Base-by-base conservation (phyloP, 768 basidiomycete genomes). In the Panaeolus papilionaceus region DNA sequence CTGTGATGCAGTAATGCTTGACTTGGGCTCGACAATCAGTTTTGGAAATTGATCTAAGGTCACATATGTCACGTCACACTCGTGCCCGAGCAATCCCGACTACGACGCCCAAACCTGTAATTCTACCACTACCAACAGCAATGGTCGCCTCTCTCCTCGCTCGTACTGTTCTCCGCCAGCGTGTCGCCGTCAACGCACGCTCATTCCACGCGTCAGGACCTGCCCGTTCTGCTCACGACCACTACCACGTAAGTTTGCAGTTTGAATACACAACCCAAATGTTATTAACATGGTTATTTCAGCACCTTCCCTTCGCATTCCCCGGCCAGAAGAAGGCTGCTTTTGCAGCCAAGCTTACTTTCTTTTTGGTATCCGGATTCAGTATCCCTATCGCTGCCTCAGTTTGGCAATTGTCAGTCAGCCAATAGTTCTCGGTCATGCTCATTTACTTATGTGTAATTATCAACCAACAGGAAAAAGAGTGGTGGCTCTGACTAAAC, bases 341-440 rank as follows among this genome's bases (percentile, higher is more conserved):
- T 11, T 89, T 88, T 67, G 89, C 76, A 4, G 61, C 79, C 62
- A 90, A 89, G 77, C 68, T 89, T 63, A 68, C 75, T 28, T 64
- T 75, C 6, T 88, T 81, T 77, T 81, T 93, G 65, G 61, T 75
- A 14, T 67, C 80, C 12, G 92, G 91, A 12, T 91, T 92, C 76
- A 76, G 84, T 66, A 86, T 93, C 69, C 92, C 92, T 33, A 88
- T 93, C 77, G 70, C 84, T 64, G 91, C 91, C 5, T 80, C 86
- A 4, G 76, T 74, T 44, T 87, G 83, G 74, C 91, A 92, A 77
- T 69, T 93, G 92, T 93, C 71, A 70, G 92, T 81, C 18, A n/a
- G 61, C 42, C 62, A 62, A 44, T 38, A n/a, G 38, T 58, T 68
- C 38, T 28, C 11, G 20, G 38, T 65, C 65, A 26, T 8, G 33